These are phyloP conservation scores for Phascolomyces articulosus DNA, from an alignment of 371 early-diverging fungal species.

Conservation along the genomic window DNA sequence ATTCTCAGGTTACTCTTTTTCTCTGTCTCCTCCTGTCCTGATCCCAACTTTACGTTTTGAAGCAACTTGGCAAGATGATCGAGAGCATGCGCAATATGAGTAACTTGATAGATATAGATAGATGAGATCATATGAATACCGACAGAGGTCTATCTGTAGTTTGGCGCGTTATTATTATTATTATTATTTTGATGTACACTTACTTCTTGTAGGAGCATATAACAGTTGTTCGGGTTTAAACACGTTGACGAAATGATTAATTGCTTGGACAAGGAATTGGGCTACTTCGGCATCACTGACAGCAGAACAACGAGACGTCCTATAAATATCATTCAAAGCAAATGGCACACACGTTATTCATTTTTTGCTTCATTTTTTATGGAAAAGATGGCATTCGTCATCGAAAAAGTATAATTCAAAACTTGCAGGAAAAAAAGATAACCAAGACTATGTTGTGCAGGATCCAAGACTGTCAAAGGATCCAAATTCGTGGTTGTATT, in stretches of 20 bases:
- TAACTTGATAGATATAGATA: slow-evolving; percentile 39
- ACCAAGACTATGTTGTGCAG: slow-evolving; percentile 52
- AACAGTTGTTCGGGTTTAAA: slow-evolving; percentile 51
- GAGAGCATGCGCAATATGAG: slow-evolving; percentile 48
- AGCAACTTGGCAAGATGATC: slow-evolving; percentile 38
- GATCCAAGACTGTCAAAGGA: slow-evolving; percentile 63
- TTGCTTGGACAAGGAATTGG: slow-evolving; percentile 31
- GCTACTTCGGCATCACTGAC: slow-evolving; percentile 25
- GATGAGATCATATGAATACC: background rate
- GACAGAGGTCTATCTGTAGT: too few relatives aligned
- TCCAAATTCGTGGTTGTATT: slow-evolving; percentile 47
- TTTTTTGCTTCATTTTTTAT: too few relatives aligned
- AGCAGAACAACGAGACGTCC: slow-evolving; percentile 43
- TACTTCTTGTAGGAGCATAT: slow-evolving; percentile 48
- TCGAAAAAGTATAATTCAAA: background rate
- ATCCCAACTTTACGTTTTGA: slow-evolving; percentile 21
- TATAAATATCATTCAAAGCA: too few relatives aligned
- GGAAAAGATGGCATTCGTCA: background rate
- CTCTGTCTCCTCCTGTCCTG: too few relatives aligned
- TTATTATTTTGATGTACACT: too few relatives aligned
- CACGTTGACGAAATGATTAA: slow-evolving; percentile 46
- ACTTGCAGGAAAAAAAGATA: slow-evolving; percentile 68
- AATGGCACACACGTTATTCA: too few relatives aligned
- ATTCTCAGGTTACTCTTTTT: too few relatives aligned
- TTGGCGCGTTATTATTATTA: too few relatives aligned